phyloP scores from a whole-genome alignment of 148 eudicot species.

The Camellia sinensis region DNA sequence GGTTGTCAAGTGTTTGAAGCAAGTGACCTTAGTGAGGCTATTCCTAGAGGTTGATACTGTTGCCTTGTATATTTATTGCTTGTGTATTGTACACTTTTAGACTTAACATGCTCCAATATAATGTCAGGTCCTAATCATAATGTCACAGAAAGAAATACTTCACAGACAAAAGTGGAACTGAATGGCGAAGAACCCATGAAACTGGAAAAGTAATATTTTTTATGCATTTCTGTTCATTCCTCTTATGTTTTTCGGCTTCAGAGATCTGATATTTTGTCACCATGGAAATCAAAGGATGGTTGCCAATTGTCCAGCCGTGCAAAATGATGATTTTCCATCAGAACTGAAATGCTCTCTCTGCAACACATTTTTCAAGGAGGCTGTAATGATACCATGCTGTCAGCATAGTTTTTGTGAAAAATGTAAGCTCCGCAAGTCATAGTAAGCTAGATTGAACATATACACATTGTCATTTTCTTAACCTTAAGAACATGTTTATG shows the following conservation, averaged over 20 bases:
- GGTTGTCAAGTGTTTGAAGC: conserved; percentile 35
- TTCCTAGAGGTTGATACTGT: conserved; percentile 35
- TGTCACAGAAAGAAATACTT: conserved; percentile 33
- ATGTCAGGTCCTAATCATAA: conserved; percentile 33
- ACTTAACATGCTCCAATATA: conserved; percentile 14
- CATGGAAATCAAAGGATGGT: conserved; percentile 8
- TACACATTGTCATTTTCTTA: not conserved
- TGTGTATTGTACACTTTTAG: not conserved
- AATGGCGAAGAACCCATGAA: conserved; percentile 28
- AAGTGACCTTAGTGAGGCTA: conserved; percentile 26
- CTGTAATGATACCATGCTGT: conserved; percentile 88
- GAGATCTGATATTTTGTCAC: not conserved
- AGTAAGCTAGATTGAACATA: not conserved
- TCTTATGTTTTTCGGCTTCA: conserved; percentile 1
- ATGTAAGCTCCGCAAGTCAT: conserved; percentile 39
- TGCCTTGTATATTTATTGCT: not conserved
- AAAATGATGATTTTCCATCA: conserved; percentile 39
- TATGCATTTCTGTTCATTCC: not conserved
- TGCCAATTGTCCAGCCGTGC: conserved; percentile 25
- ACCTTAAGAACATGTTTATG: not conserved
- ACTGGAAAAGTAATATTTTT: conserved; percentile 36
- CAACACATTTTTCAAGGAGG: conserved; percentile 58
- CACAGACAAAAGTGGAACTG: conserved; percentile 23
- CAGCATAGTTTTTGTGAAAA: conserved; percentile 73
- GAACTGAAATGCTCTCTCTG: conserved; percentile 70